Evolutionary conservation across 2,329 filamentous ascomycete species (phyloP).

Genomic region (Pseudogymnoascus sp.): DNA sequence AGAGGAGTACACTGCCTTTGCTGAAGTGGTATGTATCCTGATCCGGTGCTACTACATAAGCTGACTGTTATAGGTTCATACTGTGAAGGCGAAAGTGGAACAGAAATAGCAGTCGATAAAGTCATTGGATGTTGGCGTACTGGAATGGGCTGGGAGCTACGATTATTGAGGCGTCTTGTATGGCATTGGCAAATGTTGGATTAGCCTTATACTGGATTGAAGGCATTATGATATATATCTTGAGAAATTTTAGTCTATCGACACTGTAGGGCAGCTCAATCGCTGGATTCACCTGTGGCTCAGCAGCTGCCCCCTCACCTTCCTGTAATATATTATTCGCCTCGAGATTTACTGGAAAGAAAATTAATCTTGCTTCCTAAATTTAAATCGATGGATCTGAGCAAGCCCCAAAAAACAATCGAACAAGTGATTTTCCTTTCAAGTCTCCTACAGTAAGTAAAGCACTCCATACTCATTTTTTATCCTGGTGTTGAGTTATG

Average conservation of each 20-base stretch:
- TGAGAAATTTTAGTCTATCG: not conserved
- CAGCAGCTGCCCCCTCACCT: not conserved
- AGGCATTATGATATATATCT: not conserved
- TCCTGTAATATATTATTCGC: not conserved
- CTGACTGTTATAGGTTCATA: not conserved
- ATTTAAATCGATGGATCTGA: not conserved
- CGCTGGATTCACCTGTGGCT: not conserved
- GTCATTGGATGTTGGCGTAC: not conserved
- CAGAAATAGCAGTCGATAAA: not conserved
- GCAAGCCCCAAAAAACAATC: not conserved
- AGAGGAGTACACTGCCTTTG: constrained; percentile 71
- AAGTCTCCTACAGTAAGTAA: not conserved
- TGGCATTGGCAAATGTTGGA: not conserved
- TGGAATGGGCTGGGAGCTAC: not conserved
- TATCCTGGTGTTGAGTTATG: not conserved
- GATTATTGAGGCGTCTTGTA: not conserved
- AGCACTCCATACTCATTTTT: not conserved
- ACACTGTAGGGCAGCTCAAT: not conserved
- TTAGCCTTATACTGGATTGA: not conserved
- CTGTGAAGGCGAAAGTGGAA: not conserved
- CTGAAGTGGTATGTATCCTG: constrained; percentile 47
- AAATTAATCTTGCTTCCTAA: not conserved
- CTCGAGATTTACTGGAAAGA: not conserved
- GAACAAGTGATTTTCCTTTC: not conserved
- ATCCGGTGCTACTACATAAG: not conserved